phyloP scores from a whole-genome alignment of 352 stramenopile species.

The Plasmopara muralis region DNA sequence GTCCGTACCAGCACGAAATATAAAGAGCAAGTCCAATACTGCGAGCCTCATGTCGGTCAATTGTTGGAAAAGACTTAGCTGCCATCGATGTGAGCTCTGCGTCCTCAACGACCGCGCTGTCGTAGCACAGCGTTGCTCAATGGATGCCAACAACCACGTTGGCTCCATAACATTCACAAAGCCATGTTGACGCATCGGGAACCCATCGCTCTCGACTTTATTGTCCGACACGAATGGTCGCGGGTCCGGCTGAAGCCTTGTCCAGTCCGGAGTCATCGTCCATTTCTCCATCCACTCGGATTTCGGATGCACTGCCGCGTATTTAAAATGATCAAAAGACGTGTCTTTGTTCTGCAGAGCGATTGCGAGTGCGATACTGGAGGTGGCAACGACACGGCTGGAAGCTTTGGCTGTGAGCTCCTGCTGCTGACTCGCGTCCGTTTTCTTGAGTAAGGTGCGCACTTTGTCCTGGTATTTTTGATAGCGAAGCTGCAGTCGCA shows the following conservation, averaged over 20 bases:
- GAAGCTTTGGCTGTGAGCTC: conserved; percentile 5
- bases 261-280: conserved; percentile 7
- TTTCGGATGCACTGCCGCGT: no score
- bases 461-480: no score
- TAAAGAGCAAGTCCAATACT: conserved; percentile 68
- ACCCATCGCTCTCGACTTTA: not conserved
- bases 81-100: conserved; percentile 13
- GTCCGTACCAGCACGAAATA: conserved; percentile 35
- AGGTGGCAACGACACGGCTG: conserved; percentile 31
- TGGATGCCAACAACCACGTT: conserved; percentile 65
- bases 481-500: no score
- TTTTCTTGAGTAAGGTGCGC: no score
- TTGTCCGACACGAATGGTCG: not conserved
- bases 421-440: no score
- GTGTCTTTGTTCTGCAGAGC: conserved; percentile 29
- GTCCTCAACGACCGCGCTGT: conserved; percentile 28
- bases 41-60: conserved; percentile 45
- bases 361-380: conserved; percentile 56
- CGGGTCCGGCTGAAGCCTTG: not conserved
- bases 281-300: no score
- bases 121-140: conserved; percentile 49
- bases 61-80: conserved; percentile 16
- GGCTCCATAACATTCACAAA: conserved; percentile 75
- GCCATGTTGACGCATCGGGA: conserved; percentile 15
- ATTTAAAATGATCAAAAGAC: no score